Evolutionary conservation across 192 early-diverging fungal species (phyloP), one percentile per base, ranked within the genome.

Genomic region (Umbelopsis sp.): DNA sequence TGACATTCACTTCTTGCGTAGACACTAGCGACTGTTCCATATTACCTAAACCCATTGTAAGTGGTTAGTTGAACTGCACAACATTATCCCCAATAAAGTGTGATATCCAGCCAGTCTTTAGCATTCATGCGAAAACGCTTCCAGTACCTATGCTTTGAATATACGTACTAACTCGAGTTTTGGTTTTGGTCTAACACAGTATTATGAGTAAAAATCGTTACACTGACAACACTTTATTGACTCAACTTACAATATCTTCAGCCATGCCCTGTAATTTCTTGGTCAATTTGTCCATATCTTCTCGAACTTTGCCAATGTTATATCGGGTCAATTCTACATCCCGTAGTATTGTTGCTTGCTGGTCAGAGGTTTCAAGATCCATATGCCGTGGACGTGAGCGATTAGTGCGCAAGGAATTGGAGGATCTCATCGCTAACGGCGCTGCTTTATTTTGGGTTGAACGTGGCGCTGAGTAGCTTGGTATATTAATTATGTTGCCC

Each of bases 1-100:
- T 78, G 11, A 78, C 76, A 73, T 78, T 78, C 7, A 70, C 64
- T 67, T 78, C 76, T 47, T 78, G 71, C 22, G 76, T 73, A 21
- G 71, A 67, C 18, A 69, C 66, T 27, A 78, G 49, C 37, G 72
- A 68, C 22, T 78, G 66, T 25, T 73, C 76, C 20, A 78, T 78
- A 23, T 68, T 68, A 52, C 35, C 71, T 73, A 50, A 30, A 10
- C n/a, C 11, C 11, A 7, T 33, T 13, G 13, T n/a, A 15, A 30
- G 33, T 0, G 13, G 2, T 61, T 18, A 30, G 11, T 61, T 61
- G 12, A 25, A 61, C 13, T 33, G 10, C 27, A 33, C 5, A 41
- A 9, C 10, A 41, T 9, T 9, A 41, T 10, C 37, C 2, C 37
- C 37, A 6, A 41, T 4, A 9, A 41, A 30, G 1, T 41, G 37